Percentiles rank a stretch among this genome's conserved stretches.
Evolutionary conservation across 1,284 basidiomycete species (phyloP).

Genomic region (Tilletiaria anomala): DNA sequence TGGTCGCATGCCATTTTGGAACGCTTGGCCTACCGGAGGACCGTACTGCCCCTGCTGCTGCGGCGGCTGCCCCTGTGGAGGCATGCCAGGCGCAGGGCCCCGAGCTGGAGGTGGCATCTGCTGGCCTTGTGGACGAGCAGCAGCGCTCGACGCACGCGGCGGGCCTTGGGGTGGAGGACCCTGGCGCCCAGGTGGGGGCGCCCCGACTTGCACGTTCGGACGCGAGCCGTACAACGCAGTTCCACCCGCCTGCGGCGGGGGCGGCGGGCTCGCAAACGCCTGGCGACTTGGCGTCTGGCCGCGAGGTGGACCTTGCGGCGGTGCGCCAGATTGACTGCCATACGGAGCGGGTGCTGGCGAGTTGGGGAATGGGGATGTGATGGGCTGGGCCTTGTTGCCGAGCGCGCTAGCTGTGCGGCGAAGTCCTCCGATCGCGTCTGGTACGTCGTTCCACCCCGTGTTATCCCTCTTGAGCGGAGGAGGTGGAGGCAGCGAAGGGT

Average conservation of each 20-base stretch:
- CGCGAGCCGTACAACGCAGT: conserved; percentile 1
- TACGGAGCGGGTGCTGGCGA: conserved; percentile 35
- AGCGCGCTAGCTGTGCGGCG: conserved; percentile 35
- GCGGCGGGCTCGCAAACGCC: conserved; percentile 5
- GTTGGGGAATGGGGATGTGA: conserved; percentile 80
- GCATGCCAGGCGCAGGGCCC: neutral
- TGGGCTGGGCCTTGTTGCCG: conserved; percentile 40
- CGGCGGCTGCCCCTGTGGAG: conserved; percentile 1
- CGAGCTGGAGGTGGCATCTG: conserved; percentile 2
- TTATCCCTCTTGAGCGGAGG: conserved; percentile 49
- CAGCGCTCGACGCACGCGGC: conserved; percentile 11
- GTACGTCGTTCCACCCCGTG: conserved; percentile 88
- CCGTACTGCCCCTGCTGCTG: conserved; percentile 27
- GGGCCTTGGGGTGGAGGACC: conserved; percentile 9
- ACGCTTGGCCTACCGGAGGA: conserved; percentile 39
- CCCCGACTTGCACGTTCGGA: conserved; percentile 2
- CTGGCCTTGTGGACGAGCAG: conserved; percentile 5
- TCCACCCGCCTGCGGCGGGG: conserved; percentile 2
- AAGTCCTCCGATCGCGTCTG: conserved; percentile 43
- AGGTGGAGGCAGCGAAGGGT: conserved; percentile 31
- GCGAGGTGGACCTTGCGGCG: conserved; percentile 30
- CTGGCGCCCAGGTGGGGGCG: conserved; percentile 6
- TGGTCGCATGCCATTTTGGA: conserved; percentile 23
- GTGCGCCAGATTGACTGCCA: conserved; percentile 6
- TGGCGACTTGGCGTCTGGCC: conserved; percentile 13